Evolutionary conservation across 345 rosid species (phyloP), one percentile per base, ranked within the genome.

Genomic region (Euphorbia lathyris): DNA sequence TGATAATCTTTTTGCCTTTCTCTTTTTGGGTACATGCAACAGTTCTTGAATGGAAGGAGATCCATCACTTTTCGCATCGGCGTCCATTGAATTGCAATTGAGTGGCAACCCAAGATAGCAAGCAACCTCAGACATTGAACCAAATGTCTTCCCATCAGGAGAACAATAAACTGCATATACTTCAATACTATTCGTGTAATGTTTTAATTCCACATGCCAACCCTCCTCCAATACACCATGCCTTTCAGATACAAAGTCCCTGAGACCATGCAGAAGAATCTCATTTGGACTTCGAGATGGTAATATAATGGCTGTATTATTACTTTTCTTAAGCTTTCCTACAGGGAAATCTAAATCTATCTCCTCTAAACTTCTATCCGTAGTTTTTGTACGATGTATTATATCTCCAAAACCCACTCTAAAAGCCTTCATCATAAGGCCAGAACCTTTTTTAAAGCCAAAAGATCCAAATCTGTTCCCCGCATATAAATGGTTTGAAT

Each of bases 221-320:
- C 96, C 99, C 72, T 90, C 93, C 66, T 85, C 97, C 50, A 92
- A 81, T 61, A 80, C 81, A 65, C 97, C 99, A 71, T 86, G 90
- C 84, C 88, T 87, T 81, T 87, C 92, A 69, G 94, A 82, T 74
- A 92, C 75, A 68, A 84, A 90, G 30, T 88, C 87, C 82, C 84
- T 88, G 69, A 95, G 97, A 74, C 83, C 81, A 75, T 87, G 91
- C 88, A 93, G 80, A 51, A 82, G 79, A 34, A 85, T 63, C 85
- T 91, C 96, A 40, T 83, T 82, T 52, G 84, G 81, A 80, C 86
- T 87, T 77, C 63, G 78, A 72, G 90, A 83, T 58, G 89, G 83
- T 76, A 80, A 80, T 83, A 83, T 82, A 69, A 74, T 63, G 63
- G 82, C 71, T 40, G 85, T 65, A 74, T 77, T 83, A 78, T 76